Conservation (phyloP, 306 rosid species). For the Amphicarpaea edgeworthii region DNA sequence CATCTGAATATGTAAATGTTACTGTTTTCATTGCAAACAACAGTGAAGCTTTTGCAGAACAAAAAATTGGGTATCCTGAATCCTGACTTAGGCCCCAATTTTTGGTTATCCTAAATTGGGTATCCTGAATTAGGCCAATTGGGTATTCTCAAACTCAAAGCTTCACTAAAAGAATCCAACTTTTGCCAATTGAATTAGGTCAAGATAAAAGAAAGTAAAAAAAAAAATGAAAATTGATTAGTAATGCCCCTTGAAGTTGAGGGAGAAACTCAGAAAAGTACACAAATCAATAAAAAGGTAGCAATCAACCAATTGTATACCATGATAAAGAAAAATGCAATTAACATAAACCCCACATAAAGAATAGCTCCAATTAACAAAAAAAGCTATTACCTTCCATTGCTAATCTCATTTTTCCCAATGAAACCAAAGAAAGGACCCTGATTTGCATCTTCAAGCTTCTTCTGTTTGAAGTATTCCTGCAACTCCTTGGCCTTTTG, state of each 20-base stretch:
- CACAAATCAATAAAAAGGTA: conserved; percentile 9
- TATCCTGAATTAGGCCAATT: conserved; percentile 1
- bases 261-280: background rate
- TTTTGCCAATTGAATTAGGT: conserved; percentile 1
- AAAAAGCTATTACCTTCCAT: conserved; percentile 99
- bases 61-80: conserved; percentile 5
- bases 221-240: background rate
- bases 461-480: conserved; percentile 89
- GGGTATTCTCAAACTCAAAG: conserved; percentile 9
- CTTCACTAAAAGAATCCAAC: background rate
- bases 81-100: conserved; percentile 2
- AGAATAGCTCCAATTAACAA: conserved; percentile 25
- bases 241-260: conserved; percentile 4
- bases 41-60: conserved; percentile 9
- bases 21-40: background rate
- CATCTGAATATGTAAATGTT: conserved; percentile 17
- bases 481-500: conserved; percentile 89
- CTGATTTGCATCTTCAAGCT: conserved; percentile 78
- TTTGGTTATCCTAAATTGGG: background rate
- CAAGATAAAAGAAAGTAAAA: background rate
- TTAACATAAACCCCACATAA: conserved; percentile 21
- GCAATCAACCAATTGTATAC: conserved; percentile 1
- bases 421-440: conserved; percentile 87
- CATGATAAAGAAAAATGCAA: conserved; percentile 22
- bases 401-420: conserved; percentile 80